Evolutionary conservation across 805 yeast genomes (phyloP), one percentile per base, ranked within the genome.

Genomic region (Naumovozyma baii): DNA sequence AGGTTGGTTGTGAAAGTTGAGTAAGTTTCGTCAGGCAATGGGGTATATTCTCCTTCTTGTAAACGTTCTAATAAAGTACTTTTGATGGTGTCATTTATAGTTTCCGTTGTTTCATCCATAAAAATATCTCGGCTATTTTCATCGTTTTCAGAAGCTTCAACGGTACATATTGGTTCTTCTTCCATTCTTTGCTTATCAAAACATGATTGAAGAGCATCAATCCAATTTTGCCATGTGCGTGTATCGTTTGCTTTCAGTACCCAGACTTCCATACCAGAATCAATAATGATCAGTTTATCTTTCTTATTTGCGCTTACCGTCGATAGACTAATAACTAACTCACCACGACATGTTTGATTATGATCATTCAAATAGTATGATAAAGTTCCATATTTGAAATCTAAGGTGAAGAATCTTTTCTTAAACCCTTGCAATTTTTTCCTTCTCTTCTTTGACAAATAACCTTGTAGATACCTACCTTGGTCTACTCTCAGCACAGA

Each of bases 241-340:
- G 62, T 61, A 41, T 69, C 76, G 35, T 69, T 63, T 0, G 96
- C 83, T 51, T 83, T 84, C 44, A 90, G 67, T 30, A 76, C 78
- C 97, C 97, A 90, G 8, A 83, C 78, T 57, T 90, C 97, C 77
- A 90, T 79, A 2, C 97, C 97, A 0, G 96, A 86, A 58, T 92
- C 96, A 42, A 92, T 73, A 34, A 81, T 78, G 33, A 92, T 78
- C 51, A 83, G 80, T 39, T 74, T 64, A 18, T 76, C 74, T 41
- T 73, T 73, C 18, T 75, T 69, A 50, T 80, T 80, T 0, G 94
- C 95, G 41, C 88, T 75, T 2, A 92, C 78, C n/a, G 83, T 83
- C 2, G 94, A 78, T 36, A 82, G 72, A 39, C 74, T 76, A 36
- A 92, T 76, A 29, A 90, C 94, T 85, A 92, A 86, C 53, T 85